phyloP scores from a whole-genome alignment of 176 grass and related monocot genomes.

The Phyllostachys edulis region DNA sequence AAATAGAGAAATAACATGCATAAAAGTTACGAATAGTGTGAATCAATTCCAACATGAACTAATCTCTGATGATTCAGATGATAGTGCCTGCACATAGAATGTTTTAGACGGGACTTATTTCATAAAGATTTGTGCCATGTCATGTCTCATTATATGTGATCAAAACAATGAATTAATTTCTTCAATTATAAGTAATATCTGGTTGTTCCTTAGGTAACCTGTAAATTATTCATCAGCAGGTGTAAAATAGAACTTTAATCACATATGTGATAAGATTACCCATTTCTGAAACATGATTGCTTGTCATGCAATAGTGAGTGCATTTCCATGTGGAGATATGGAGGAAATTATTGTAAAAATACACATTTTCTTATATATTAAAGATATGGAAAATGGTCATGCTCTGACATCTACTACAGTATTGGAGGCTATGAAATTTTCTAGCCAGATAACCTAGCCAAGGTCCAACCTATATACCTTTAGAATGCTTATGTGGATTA shows the following conservation, averaged over 20 bases:
- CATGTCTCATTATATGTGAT: neutral
- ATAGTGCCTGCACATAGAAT: neutral
- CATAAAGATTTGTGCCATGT: neutral
- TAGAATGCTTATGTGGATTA: neutral
- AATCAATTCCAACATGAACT: neutral
- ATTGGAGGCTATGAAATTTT: neutral
- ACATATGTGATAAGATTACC: neutral
- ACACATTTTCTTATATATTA: neutral
- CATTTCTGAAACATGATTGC: neutral
- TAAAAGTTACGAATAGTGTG: slow-evolving; percentile 5
- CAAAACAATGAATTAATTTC: neutral
- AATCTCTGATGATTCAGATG: neutral
- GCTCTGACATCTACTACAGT: neutral
- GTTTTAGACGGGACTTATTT: neutral
- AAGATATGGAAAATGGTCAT: neutral
- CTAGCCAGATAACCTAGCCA: neutral
- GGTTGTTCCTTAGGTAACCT: neutral
- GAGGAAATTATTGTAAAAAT: neutral
- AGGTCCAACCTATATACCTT: neutral
- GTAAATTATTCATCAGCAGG: neutral
- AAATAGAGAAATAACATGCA: slow-evolving; percentile 7
- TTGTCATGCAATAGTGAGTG: neutral
- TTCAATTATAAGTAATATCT: neutral
- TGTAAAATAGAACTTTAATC: neutral
- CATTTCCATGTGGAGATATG: neutral